Evolutionary conservation across 306 rosid genomes (phyloP).

Genomic region (Parietaria judaica): DNA sequence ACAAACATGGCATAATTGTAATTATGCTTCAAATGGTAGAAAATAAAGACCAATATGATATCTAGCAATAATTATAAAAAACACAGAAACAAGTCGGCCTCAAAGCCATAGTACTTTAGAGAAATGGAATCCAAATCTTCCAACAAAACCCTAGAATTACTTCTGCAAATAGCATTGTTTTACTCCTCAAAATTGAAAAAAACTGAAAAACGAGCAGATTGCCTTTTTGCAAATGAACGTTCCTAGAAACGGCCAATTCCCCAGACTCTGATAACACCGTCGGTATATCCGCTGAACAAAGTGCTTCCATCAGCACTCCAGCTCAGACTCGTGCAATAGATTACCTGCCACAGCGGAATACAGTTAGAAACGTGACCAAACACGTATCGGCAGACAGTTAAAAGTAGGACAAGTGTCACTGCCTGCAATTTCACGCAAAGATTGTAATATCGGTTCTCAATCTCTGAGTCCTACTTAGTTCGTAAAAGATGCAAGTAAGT

Average conservation of each 20-base stretch:
- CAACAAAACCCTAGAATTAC: conserved; percentile 29
- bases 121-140: conserved; percentile 27
- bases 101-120: conserved; percentile 30
- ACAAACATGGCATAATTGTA: no score
- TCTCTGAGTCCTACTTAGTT: no score
- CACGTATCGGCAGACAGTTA: no score
- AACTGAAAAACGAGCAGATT: conserved; percentile 10
- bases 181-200: conserved; percentile 34
- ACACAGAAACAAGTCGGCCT: conserved; percentile 33
- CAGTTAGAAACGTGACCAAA: not conserved
- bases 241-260: conserved; percentile 65
- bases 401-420: no score
- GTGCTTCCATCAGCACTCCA: conserved; percentile 97
- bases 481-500: no score
- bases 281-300: conserved; percentile 88
- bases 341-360: conserved; percentile 33
- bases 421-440: no score
- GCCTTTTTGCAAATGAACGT: not conserved
- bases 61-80: conserved; percentile 14
- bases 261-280: conserved; percentile 94
- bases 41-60: conserved; percentile 11
- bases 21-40: no score
- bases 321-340: conserved; percentile 63
- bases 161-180: not conserved
- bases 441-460: no score